Percentiles rank a stretch among this genome's conserved stretches.
Conservation (phyloP, 176 grass and related monocot species). For the Thinopyrum elongatum region DNA sequence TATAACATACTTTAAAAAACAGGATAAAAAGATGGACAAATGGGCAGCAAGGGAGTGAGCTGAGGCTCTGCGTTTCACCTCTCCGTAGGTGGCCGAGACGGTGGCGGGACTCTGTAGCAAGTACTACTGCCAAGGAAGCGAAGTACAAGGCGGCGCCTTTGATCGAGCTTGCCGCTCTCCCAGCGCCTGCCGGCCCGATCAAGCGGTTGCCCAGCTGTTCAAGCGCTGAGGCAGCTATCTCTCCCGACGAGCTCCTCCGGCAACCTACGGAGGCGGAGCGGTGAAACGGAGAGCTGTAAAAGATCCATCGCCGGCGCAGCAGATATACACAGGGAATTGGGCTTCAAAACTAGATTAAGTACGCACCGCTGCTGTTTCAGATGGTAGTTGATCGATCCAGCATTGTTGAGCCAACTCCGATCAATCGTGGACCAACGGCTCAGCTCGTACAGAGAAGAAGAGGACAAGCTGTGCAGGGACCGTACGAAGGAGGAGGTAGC, state of each 20-base stretch:
- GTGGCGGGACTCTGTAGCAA: neutral
- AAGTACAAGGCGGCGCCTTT: neutral
- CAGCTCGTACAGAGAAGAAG: neutral
- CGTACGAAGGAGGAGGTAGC: neutral
- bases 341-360: neutral
- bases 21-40: neutral
- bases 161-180: no score
- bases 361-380: neutral
- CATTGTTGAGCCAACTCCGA: neutral
- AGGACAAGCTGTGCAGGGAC: no score
- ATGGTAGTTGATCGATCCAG: neutral
- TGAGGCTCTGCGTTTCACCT: neutral
- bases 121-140: neutral
- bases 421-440: neutral
- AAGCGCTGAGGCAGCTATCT: neutral
- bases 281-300: neutral
- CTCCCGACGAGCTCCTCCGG: neutral
- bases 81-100: neutral
- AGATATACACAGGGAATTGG: neutral
- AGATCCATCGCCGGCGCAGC: no score
- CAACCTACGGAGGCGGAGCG: neutral
- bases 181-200: no score
- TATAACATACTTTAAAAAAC: neutral
- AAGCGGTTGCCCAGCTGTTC: no score
- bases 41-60: neutral